These are phyloP conservation scores for Fusarium sp. DNA, from an alignment of 2,329 filamentous ascomycete species.

Conservation along the genomic window DNA sequence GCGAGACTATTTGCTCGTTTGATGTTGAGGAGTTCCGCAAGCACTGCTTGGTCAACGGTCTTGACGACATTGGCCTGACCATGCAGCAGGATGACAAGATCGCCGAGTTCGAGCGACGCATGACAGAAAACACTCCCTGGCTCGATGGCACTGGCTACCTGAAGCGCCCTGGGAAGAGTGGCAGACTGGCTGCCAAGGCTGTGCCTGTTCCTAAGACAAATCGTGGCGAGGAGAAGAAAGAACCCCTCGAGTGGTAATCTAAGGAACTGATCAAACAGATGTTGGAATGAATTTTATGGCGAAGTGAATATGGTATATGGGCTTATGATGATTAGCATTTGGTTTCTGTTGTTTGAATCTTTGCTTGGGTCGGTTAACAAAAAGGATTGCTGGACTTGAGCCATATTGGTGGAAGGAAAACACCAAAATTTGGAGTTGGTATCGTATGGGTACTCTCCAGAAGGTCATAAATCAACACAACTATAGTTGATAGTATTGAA, in stretches of 20 bases:
- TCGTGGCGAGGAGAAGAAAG: slow-evolving; percentile 83
- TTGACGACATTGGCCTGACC: slow-evolving; percentile 95
- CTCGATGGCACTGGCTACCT: slow-evolving; percentile 89
- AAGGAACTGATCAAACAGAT: slow-evolving; percentile 7
- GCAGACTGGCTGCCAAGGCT: slow-evolving; percentile 69
- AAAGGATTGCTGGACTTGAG: slow-evolving; percentile 27
- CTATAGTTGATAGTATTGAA: slow-evolving; percentile 18
- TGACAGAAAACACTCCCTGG: slow-evolving; percentile 87
- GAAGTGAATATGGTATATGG: slow-evolving; percentile 39
- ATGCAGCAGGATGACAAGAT: slow-evolving; percentile 95
- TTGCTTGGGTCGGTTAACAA: slow-evolving; percentile 26
- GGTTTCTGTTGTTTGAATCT: slow-evolving; percentile 27
- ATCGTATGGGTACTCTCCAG: slow-evolving; percentile 24
- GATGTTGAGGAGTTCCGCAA: slow-evolving; percentile 94
- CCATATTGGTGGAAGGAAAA: slow-evolving; percentile 31
- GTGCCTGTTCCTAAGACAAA: slow-evolving; percentile 88
- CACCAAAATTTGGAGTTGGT: slow-evolving; percentile 27
- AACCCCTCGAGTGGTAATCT: slow-evolving; percentile 88
- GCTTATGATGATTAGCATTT: slow-evolving; percentile 44
- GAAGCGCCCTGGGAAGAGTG: slow-evolving; percentile 67
- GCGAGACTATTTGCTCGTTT: slow-evolving; percentile 81
- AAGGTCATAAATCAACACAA: slow-evolving; percentile 27
- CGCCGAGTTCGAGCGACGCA: slow-evolving; percentile 80
- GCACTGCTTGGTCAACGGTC: slow-evolving; percentile 91
- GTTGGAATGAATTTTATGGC: slow-evolving; percentile 42